These are phyloP conservation scores for Caloboletus inedulis DNA, from an alignment of 1,284 basidiomycete species.

Conservation along the genomic window DNA sequence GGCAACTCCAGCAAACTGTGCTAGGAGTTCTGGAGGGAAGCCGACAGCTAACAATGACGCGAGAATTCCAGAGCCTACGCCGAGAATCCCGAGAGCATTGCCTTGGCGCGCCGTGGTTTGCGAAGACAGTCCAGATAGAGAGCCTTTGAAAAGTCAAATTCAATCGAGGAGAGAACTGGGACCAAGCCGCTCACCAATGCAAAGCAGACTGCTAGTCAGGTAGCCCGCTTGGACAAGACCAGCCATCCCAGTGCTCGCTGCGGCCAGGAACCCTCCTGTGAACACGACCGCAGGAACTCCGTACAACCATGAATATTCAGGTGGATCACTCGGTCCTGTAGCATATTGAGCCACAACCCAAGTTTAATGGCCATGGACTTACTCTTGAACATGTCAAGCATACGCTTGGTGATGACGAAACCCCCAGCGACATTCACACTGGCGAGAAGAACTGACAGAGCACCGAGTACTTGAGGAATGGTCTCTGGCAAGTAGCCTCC, in stretches of 20 bases:
- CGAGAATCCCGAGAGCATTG: slow-evolving; percentile 79
- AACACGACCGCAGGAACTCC: slow-evolving; percentile 75
- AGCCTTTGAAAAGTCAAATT: slow-evolving; percentile 42
- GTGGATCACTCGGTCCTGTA: slow-evolving; percentile 73
- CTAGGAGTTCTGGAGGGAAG: slow-evolving; percentile 69
- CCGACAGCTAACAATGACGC: slow-evolving; percentile 79
- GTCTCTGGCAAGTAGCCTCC: slow-evolving; percentile 81
- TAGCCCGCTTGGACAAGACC: slow-evolving; percentile 87
- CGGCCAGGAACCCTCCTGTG: slow-evolving; percentile 74
- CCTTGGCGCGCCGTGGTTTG: slow-evolving; percentile 79
- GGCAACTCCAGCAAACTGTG: slow-evolving; percentile 74
- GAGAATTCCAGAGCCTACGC: slow-evolving; percentile 76
- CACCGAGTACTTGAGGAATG: slow-evolving; percentile 73
- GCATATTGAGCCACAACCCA: slow-evolving; percentile 1
- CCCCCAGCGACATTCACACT: slow-evolving; percentile 84
- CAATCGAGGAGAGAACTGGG: background rate
- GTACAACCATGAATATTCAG: slow-evolving; percentile 82
- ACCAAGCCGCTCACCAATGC: slow-evolving; percentile 56
- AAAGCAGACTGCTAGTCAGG: slow-evolving; percentile 74
- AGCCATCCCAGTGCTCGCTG: slow-evolving; percentile 76
- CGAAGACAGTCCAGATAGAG: slow-evolving; percentile 69
- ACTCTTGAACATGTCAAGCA: slow-evolving; percentile 91
- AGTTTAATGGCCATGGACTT: slow-evolving; percentile 21
- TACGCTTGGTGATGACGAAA: slow-evolving; percentile 80
- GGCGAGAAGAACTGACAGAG: slow-evolving; percentile 75